Evolutionary conservation across 2,329 filamentous ascomycete genomes (phyloP), one percentile per base, ranked within the genome.

Genomic region (Orbilia javanica): DNA sequence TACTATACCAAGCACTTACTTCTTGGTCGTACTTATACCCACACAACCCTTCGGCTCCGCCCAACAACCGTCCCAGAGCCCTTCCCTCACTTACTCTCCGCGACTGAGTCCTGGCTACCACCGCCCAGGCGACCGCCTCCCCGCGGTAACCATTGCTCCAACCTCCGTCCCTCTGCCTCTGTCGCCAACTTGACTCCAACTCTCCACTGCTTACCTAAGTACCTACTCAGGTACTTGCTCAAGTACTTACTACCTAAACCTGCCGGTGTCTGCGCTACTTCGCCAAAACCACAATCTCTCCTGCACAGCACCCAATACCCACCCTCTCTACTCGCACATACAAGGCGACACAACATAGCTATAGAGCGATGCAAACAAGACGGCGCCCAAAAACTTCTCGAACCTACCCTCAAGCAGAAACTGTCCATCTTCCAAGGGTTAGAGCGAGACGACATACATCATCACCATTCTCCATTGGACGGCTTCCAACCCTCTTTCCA

Each of bases 331-430:
- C 5, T 34, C 31, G 4, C 18, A 20, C 6, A 8, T 39, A 39
- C 2, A 27, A 25, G 48, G 50, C 48, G 25, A 22, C 15, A 29
- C 11, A 57, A 46, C 64, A 76, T 20, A 39, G 34, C 34, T 44
- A 44, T 20, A 72, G 46, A 78, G 74, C 74, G 65, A 78, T 78
- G 74, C 74, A 78, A 72, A 72, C 74, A 39, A 78, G 67, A 68
- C 67, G 74, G 62, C 74, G 74, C 36, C 74, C 63, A 39, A 78
- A 52, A 46, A 63, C 52, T 20, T 64, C 62, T 64, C 52, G 52
- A 69, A 62, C 60, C 52, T 27, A 44, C 66, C 60, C 73, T 62
- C 31, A 67, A 62, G 53, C 74, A 55, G 29, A 46, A 39, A 60
- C 60, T 44, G 36, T 66, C 29, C 44, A 68, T 20, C 34, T 39